Evolutionary conservation across 2,329 filamentous ascomycete species (phyloP), one percentile per base, ranked within the genome.

Genomic region (Venturia aucupariae): DNA sequence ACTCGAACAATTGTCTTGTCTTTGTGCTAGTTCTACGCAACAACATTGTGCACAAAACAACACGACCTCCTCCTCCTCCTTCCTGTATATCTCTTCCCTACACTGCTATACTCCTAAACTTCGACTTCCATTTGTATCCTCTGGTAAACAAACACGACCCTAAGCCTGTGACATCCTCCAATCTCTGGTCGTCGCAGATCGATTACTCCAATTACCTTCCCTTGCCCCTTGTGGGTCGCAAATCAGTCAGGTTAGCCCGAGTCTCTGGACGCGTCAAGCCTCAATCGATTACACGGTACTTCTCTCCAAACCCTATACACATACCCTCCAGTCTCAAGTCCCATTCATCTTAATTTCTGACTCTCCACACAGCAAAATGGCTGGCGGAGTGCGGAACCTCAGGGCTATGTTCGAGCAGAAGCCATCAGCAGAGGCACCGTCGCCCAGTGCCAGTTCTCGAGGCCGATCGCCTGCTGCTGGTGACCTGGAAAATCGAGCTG

Each of bases 381-480:
- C 51, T 57, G 62, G 55, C 48, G 64, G 64, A 41, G 64, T 65
- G 42, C 38, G 46, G 38, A 54, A 51, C 48, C 51, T 65, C 19
- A 64, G 64, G 22, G 64, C 64, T 32, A 65, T 65, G 64, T 65
- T 65, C 27, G 64, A 65, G 42, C 44, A 59, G 27, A 30, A 30
- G n/a, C 24, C 24, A 32, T n/a, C 63, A 7, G 10, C 41, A 5
- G 44, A 39, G 10, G 30, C 64, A 30, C 57, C 63, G 15, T 39
- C 38, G 19, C 35, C 32, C 11, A 57, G 30, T 57, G 51, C 32
- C 19, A 57, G 19, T 35, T 32, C 51, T 19, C 64, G 64, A 15
- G 64, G 64, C 54, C 63, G 64, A 44, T 46, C 46, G 13, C 64
- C 65, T 17, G 64, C 48, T 17, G 24, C 64, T 32, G 55, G 38